phyloP scores from a whole-genome alignment of 2,329 filamentous ascomycete species.

The Elsinoe fawcettii region DNA sequence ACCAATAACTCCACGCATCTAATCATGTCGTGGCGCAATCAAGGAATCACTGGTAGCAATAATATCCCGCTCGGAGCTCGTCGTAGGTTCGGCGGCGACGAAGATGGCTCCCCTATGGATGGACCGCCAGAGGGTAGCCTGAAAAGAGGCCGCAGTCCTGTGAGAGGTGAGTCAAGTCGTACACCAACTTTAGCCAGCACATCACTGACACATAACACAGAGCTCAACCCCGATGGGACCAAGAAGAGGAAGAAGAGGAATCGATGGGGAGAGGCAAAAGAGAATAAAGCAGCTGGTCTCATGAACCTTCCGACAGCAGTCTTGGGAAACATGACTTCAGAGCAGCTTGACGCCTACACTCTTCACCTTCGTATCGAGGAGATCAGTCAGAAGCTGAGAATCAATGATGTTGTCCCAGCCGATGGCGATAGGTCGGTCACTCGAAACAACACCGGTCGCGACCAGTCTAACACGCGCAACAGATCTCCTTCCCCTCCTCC shows the following conservation, averaged over 20 bases:
- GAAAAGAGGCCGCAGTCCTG: slow-evolving; percentile 90
- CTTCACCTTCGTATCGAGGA: slow-evolving; percentile 96
- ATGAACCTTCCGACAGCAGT: slow-evolving; percentile 98
- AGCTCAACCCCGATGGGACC: slow-evolving; percentile 57
- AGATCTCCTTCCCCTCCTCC: slow-evolving; percentile 93
- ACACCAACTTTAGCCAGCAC: slow-evolving; percentile 18
- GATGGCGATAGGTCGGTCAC: slow-evolving; percentile 80
- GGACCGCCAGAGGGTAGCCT: slow-evolving; percentile 35
- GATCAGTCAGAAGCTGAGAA: slow-evolving; percentile 97
- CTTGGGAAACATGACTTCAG: slow-evolving; percentile 93
- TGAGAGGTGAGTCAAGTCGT: slow-evolving; percentile 54
- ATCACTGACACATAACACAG: slow-evolving; percentile 21
- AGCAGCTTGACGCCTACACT: slow-evolving; percentile 96
- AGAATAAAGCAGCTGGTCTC: slow-evolving; percentile 96
- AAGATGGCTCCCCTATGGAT: slow-evolving; percentile 33
- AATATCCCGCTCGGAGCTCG: slow-evolving; percentile 88
- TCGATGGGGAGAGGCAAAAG: slow-evolving; percentile 91
- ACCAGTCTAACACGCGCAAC: slow-evolving; percentile 14
- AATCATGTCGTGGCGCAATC: slow-evolving; percentile 56
- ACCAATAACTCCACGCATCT: not conserved
- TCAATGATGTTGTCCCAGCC: slow-evolving; percentile 96
- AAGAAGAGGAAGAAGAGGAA: slow-evolving; percentile 97
- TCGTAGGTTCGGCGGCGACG: slow-evolving; percentile 62
- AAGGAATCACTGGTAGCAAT: slow-evolving; percentile 93
- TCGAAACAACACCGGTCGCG: slow-evolving; percentile 17